phyloP scores from a whole-genome alignment of 148 eudicot genomes.

The Rhododendron henanense region DNA sequence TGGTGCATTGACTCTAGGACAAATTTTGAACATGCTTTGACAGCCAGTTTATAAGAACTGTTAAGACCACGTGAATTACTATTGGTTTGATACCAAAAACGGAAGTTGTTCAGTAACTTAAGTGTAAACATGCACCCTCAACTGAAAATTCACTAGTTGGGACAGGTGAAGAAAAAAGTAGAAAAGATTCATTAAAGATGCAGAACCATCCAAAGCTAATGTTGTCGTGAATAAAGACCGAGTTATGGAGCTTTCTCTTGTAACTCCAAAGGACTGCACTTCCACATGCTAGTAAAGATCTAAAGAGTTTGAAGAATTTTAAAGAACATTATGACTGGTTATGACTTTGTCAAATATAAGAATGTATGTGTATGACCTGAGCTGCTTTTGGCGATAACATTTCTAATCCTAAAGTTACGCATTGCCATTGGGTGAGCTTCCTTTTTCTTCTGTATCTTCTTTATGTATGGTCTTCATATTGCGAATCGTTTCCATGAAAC shows the following conservation, averaged over 20 bases:
- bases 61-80: background rate
- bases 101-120: background rate
- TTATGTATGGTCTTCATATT: background rate
- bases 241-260: background rate
- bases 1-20: background rate
- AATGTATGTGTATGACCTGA: background rate
- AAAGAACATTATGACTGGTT: background rate
- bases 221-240: background rate
- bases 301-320: background rate
- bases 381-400: background rate
- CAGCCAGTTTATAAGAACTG: background rate
- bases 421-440: background rate
- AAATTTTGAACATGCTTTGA: background rate
- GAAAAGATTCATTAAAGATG: background rate
- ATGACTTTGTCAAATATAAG: background rate
- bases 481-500: background rate
- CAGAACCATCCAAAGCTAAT: background rate
- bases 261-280: background rate
- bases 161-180: background rate
- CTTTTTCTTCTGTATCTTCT: background rate
- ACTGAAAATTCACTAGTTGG: background rate
- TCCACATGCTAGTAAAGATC: background rate
- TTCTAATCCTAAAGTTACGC: background rate
- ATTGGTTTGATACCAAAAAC: background rate
- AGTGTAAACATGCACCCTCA: background rate